phyloP scores from a whole-genome alignment of 768 basidiomycete species.

The Tulasnella sp. region DNA sequence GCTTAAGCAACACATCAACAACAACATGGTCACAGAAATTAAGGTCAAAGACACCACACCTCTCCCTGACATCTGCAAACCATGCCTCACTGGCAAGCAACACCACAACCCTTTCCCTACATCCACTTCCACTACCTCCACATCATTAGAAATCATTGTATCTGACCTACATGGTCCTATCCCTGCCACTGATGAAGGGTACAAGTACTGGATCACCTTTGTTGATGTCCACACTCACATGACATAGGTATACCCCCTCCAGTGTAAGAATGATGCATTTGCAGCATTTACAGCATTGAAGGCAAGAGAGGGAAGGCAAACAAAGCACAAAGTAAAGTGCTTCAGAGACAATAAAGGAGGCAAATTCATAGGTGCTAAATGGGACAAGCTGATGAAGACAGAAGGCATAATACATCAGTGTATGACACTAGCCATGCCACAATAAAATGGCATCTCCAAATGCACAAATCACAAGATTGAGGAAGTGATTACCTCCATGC shows the following conservation, averaged over 20 bases:
- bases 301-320: constrained; percentile 7
- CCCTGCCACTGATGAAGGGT: background rate
- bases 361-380: constrained; percentile 16
- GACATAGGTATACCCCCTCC: background rate
- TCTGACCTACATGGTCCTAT: constrained; percentile 17
- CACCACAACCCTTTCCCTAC: constrained; percentile 5
- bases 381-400: background rate
- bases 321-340: background rate
- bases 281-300: background rate
- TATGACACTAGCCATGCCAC: constrained; percentile 14
- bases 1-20: background rate
- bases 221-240: constrained; percentile 7
- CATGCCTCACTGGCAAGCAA: constrained; percentile 14
- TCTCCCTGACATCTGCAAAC: background rate
- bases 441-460: constrained; percentile 19
- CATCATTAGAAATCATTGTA: background rate
- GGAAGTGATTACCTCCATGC: constrained; percentile 2
- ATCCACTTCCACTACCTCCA: background rate
- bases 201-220: constrained; percentile 15
- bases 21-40: background rate
- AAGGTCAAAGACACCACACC: background rate
- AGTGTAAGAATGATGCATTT: constrained; percentile 16
- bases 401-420: constrained; percentile 14
- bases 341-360: constrained; percentile 18
- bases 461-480: constrained; percentile 7